Evolutionary conservation across 1,284 basidiomycete species (phyloP).

Genomic region (Cryptococcus sp.): DNA sequence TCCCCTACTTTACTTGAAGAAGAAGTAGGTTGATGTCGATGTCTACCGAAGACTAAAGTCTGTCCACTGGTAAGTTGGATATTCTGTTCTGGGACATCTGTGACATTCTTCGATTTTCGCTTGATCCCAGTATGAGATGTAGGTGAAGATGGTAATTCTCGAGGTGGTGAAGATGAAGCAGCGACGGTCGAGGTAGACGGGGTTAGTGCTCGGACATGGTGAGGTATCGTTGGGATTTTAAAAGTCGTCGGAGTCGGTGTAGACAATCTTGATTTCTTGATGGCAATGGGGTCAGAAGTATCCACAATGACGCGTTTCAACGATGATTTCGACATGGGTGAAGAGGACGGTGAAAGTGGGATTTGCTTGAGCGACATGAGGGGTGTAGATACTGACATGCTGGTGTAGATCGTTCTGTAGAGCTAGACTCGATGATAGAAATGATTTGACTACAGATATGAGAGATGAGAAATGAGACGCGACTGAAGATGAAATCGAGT

Average conservation of each 20-base stretch:
- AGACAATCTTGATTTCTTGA: background rate
- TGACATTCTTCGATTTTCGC: background rate
- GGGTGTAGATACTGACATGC: background rate
- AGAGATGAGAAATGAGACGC: too few relatives aligned
- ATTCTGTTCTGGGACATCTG: constrained; percentile 1
- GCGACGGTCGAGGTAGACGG: constrained; percentile 42
- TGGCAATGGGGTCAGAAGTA: too few relatives aligned
- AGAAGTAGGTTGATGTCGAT: constrained; percentile 15
- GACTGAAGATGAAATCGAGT: too few relatives aligned
- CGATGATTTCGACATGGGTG: background rate
- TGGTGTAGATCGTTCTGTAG: background rate
- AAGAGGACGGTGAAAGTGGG: background rate
- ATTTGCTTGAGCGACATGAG: background rate
- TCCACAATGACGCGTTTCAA: background rate
- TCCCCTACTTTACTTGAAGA: background rate
- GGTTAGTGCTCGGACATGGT: constrained; percentile 15
- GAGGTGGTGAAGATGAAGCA: constrained; percentile 13
- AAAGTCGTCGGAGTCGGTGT: constrained; percentile 2
- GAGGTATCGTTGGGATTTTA: constrained; percentile 16
- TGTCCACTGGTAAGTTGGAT: constrained; percentile 12
- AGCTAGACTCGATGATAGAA: too few relatives aligned
- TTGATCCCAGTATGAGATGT: constrained; percentile 13
- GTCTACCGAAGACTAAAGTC: constrained; percentile 38
- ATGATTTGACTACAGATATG: too few relatives aligned
- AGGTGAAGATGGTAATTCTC: background rate